Evolutionary conservation across 2,329 filamentous ascomycete species (phyloP), one percentile per base, ranked within the genome.

Genomic region (Fusarium sp.): DNA sequence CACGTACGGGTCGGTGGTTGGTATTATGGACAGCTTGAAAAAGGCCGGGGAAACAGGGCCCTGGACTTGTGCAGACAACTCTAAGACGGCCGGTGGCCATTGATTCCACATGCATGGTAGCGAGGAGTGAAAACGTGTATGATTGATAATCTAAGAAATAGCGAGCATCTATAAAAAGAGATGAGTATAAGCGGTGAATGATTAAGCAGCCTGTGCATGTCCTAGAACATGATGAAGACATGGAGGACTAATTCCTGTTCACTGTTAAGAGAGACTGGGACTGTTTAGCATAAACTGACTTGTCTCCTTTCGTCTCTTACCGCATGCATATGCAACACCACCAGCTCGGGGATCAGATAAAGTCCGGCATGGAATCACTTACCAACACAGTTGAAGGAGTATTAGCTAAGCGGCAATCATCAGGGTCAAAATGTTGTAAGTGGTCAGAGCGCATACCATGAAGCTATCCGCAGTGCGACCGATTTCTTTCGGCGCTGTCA

Each of bases 41-140:
- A 24, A 37, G 11, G 20, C 18, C 11, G 56, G 56, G 5, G 56
- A 11, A 18, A 27, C 56, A 27, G 56, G 56, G 3, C 34, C 35
- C 27, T 58, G 56, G 56, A 35, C 35, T 9, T 58, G 56, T 37
- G 56, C 56, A 8, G 56, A 58, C 16, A 58, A 58, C 56, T 58
- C 56, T 11, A 58, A 58, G 22, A 29, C 56, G 16, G 56, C 56
- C 6, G 34, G 56, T 27, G 56, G 20, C 29, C 69, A 60, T 45
- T 42, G 24, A 60, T 60, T 37, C 2, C 18, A 27, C 4, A 2
- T 20, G 56, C 20, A 40, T 22, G 9, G 31, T 18, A 7, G 14
- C n/a, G 2, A 16, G 31, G 20, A 37, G 31, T 31, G 11, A 18
- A 54, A 4, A 31, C 18, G 4, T 54, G 11, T 20, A 54, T 31